A percentile compares a stretch with the other conserved stretches of the same genome.
These are phyloP conservation scores for Ophiognomonia clavigignenti-juglandacearum DNA, from an alignment of 2,329 filamentous ascomycete genomes.

Conservation along the genomic window DNA sequence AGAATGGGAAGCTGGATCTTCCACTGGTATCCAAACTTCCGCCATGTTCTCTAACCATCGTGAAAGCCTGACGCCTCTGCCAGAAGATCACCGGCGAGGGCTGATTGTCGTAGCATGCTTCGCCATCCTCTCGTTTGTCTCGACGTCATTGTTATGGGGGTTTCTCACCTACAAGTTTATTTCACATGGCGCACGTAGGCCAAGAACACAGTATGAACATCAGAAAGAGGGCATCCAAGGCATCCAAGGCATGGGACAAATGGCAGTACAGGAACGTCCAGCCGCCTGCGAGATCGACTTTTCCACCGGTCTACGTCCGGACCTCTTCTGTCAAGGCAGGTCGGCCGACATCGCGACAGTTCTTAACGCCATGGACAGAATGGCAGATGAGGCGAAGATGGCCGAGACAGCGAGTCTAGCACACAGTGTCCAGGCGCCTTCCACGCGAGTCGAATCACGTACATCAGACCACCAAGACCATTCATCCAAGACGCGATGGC, in stretches of 20 bases:
- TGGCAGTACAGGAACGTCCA: neutral
- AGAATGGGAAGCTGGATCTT: too few relatives aligned
- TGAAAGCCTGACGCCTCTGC: neutral
- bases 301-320: neutral
- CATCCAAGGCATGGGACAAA: neutral
- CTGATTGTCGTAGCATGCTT: slow-evolving; percentile 12
- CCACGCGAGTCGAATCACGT: neutral
- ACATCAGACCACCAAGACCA: neutral
- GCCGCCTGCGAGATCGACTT: neutral
- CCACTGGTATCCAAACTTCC: neutral
- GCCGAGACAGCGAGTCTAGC: too few relatives aligned
- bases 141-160: slow-evolving; percentile 8
- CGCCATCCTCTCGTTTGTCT: slow-evolving; percentile 12
- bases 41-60: neutral
- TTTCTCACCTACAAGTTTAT: slow-evolving; percentile 14
- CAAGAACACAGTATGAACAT: too few relatives aligned
- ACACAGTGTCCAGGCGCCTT: too few relatives aligned
- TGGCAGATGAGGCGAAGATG: too few relatives aligned
- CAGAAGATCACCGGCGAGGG: slow-evolving; percentile 5
- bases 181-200: neutral
- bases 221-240: too few relatives aligned
- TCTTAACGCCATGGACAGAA: neutral
- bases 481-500: neutral
- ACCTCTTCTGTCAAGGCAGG: neutral
- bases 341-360: neutral